Base-by-base conservation (phyloP, 2,329 filamentous ascomycete genomes). In the Stachybotrys echinatus region DNA sequence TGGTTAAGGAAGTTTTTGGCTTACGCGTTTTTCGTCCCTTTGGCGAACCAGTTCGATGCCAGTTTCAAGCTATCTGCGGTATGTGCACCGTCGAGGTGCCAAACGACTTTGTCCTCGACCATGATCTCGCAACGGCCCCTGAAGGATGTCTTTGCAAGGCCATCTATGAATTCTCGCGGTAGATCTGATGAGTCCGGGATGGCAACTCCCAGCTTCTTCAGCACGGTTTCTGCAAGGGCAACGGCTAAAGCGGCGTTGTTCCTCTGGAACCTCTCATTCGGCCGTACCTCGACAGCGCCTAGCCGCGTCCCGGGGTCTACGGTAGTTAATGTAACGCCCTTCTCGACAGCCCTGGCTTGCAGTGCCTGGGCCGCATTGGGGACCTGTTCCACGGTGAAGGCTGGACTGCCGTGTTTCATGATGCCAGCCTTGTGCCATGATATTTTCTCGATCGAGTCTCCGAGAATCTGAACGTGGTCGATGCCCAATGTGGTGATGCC, bases 11-110 rank as follows among this genome's bases (percentile, higher is more conserved):
- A n/a, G n/a, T n/a, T n/a, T n/a, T 14, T 37, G 22, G 43, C 63
- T 50, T 60, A 66, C 65, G 59, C 61, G 45, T 52, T 52, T 23
- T 65, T 61, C n/a, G 62, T 72, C 58, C 80, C 74, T 10, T 67
- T 66, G 2, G 83, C 80, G 62, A 96, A 97, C 92, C 92, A 96
- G 54, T 81, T 80, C 1, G 85, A 85, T 5, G 90, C 89, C 56
- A 89, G 80, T 55, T 87, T 81, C 49, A 99, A 85, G 64, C 91
- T 96, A 63, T 97, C 92, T 4, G 87, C 76, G 0, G 92, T 99
- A 68, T 99, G 94, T 3, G 91, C 94, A 8, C 94, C 92, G 63
- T 99, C 94, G 19, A 99, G 81, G 62, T 92, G 87, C 92, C 92
- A 99, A 17, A 76, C 77, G 5, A 95, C 73, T 2, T 62, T 61